Evolutionary conservation across 2,329 filamentous ascomycete species (phyloP).

Genomic region (Lachnellula cervina): DNA sequence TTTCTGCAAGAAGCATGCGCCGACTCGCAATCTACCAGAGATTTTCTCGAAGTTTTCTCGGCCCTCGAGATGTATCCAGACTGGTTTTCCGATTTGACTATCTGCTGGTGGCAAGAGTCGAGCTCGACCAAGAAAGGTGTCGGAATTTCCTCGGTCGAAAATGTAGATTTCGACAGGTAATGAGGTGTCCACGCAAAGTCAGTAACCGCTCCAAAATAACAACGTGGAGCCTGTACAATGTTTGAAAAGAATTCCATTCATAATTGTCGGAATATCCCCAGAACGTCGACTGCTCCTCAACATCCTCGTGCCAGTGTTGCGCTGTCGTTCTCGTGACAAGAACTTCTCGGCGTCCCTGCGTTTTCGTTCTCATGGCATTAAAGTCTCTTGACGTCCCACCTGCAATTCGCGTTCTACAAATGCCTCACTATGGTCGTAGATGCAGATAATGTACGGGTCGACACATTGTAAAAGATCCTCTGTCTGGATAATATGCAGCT

Average conservation of each 20-base stretch:
- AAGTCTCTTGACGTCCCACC: too few species aligned
- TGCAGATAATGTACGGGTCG: background rate
- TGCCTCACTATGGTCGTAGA: background rate
- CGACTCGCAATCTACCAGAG: background rate
- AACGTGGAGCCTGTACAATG: background rate
- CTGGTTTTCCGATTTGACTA: background rate
- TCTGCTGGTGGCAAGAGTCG: background rate
- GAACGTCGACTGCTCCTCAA: too few species aligned
- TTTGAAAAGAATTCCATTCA: background rate
- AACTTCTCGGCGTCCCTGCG: too few species aligned
- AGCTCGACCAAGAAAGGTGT: background rate
- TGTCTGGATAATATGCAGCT: background rate
- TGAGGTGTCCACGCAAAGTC: background rate
- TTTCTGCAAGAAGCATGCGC: background rate
- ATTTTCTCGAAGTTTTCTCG: background rate
- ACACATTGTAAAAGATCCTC: background rate
- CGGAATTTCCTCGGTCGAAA: background rate
- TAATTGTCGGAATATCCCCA: background rate
- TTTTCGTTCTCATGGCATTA: too few species aligned
- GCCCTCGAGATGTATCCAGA: background rate
- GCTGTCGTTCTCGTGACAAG: background rate
- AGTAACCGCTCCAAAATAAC: background rate
- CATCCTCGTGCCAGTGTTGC: background rate
- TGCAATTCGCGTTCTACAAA: background rate
- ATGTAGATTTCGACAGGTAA: background rate